These are phyloP conservation scores for Polytrichum commune DNA, from an alignment of 225 moss, liverwort and hornwort species.

Conservation along the genomic window DNA sequence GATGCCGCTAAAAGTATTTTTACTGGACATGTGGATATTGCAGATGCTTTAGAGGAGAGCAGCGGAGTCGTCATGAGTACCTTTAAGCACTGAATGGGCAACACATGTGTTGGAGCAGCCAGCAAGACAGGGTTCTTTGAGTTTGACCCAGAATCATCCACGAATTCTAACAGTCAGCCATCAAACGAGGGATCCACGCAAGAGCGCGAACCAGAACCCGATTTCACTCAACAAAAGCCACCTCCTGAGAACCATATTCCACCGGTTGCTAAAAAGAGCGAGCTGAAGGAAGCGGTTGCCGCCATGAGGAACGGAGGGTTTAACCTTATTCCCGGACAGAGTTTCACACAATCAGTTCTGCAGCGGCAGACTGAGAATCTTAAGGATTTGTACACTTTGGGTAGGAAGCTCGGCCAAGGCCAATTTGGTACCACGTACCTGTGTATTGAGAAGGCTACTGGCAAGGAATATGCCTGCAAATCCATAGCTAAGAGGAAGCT, in stretches of 20 bases:
- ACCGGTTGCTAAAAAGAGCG: not conserved
- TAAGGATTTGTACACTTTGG: conserved; percentile 9
- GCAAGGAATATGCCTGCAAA: conserved; percentile 13
- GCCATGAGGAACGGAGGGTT: conserved; percentile 5
- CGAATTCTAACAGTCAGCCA: not conserved
- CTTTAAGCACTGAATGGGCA: conserved; percentile 40
- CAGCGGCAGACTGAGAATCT: conserved; percentile 12
- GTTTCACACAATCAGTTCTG: conserved; percentile 9
- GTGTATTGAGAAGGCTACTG: conserved; percentile 6
- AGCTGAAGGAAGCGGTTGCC: not conserved
- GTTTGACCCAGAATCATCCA: no score
- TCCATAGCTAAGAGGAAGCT: conserved; percentile 12
- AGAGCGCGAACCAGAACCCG: no score
- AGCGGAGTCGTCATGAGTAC: not conserved
- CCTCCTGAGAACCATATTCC: conserved; percentile 3
- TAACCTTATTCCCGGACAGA: conserved; percentile 4
- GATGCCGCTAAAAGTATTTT: no score
- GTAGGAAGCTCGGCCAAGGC: conserved; percentile 9
- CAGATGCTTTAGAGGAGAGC: not conserved
- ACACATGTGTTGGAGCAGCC: conserved; percentile 53
- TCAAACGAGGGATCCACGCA: conserved; percentile 1
- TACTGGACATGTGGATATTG: not conserved
- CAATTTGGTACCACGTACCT: conserved; percentile 8
- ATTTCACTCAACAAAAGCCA: not conserved
- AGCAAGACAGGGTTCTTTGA: conserved; percentile 34